Evolutionary conservation across 2,329 filamentous ascomycete genomes (phyloP).

Genomic region (Dothidotthia symphoricarpi): DNA sequence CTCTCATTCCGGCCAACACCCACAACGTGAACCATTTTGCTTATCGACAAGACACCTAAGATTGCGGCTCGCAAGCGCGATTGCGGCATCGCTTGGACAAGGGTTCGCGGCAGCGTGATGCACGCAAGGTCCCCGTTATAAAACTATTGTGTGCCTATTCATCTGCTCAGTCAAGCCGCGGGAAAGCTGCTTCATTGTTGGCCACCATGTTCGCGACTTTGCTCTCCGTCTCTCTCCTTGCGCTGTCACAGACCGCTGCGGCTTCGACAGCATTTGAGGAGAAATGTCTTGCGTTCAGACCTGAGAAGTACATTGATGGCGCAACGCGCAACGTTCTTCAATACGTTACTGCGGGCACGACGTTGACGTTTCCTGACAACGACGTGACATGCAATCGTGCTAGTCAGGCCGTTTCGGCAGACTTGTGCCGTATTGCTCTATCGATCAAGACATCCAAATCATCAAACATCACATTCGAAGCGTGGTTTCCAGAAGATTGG

Average conservation of each 20-base stretch:
- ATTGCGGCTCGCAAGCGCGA: conserved; percentile 1
- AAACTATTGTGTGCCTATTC: neutral
- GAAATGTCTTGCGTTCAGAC: conserved; percentile 21
- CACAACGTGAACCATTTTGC: neutral
- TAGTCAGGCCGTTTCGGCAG: conserved; percentile 38
- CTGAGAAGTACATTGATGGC: conserved; percentile 11
- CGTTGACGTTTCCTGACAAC: conserved; percentile 41
- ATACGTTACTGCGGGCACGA: conserved; percentile 41
- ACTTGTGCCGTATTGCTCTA: conserved; percentile 47
- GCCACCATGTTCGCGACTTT: conserved; percentile 5
- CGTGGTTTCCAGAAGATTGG: conserved; percentile 41
- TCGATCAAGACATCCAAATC: conserved; percentile 42
- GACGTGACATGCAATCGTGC: conserved; percentile 36
- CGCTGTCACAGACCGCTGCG: conserved; percentile 1
- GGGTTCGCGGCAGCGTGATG: too few relatives aligned
- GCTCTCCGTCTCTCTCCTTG: conserved; percentile 3
- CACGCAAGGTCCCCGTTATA: neutral
- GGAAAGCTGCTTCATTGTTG: neutral
- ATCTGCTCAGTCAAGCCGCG: neutral
- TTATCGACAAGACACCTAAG: neutral
- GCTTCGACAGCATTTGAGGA: conserved; percentile 9
- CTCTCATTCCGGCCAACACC: neutral
- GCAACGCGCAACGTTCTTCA: conserved; percentile 26
- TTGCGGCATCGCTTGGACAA: neutral
- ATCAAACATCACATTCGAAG: conserved; percentile 45